phyloP scores from a whole-genome alignment of 495 filamentous ascomycete genomes.

The Talaromyces stipitatus region DNA sequence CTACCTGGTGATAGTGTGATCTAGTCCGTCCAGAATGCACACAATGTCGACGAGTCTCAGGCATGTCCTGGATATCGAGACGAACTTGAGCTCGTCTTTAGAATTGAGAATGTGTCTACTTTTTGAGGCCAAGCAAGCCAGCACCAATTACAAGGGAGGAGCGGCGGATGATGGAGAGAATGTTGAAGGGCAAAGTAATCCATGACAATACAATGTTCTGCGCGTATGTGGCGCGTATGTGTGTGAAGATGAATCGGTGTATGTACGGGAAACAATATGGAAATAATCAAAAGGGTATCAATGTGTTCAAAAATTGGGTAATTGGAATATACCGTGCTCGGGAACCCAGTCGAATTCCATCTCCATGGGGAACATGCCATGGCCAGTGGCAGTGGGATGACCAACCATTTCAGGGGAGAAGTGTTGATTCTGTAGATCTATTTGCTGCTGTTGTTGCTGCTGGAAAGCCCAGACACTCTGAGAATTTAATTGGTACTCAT shows the following conservation, averaged over 20 bases:
- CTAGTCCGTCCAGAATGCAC: neutral
- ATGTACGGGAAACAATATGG: neutral
- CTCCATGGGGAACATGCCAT: neutral
- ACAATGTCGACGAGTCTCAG: neutral
- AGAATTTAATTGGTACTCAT: neutral
- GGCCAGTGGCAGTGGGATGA: neutral
- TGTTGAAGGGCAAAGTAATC: neutral
- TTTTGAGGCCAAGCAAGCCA: neutral
- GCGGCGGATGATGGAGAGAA: neutral
- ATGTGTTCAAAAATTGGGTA: neutral
- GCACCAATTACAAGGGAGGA: neutral
- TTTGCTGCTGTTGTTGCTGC: neutral
- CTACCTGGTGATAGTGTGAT: neutral
- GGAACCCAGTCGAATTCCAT: constrained; percentile 8
- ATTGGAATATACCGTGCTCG: constrained; percentile 2
- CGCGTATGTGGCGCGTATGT: neutral
- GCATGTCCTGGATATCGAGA: neutral
- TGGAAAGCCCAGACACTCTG: constrained; percentile 3
- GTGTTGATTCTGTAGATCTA: neutral
- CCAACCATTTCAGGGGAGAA: neutral
- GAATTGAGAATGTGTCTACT: neutral
- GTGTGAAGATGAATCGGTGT: neutral
- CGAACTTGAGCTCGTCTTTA: neutral
- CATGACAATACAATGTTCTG: neutral
- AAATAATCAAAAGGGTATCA: neutral